A percentile compares a stretch with the other conserved stretches of the same genome.
Evolutionary conservation across 2,329 filamentous ascomycete genomes (phyloP).

Genomic region (Hypoxylon sp.): DNA sequence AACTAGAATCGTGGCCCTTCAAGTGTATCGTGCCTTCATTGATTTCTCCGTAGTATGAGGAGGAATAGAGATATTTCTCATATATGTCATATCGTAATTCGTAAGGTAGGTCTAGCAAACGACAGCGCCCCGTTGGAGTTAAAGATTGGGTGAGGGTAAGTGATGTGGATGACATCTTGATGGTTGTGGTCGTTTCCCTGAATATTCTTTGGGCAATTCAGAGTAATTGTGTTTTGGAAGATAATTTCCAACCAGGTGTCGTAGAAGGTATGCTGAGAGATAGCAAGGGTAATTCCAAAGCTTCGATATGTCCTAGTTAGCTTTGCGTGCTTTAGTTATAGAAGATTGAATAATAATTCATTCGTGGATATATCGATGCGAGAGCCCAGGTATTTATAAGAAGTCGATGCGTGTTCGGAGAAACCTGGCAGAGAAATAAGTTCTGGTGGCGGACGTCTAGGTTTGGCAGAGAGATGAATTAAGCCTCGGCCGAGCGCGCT

Average conservation of each 20-base stretch:
- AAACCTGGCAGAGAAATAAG: background rate
- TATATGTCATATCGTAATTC: slow-evolving; percentile 8
- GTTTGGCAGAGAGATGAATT: background rate
- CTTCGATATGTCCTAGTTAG: background rate
- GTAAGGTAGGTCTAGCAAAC: background rate
- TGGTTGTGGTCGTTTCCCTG: background rate
- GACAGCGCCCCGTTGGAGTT: background rate
- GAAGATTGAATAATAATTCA: background rate
- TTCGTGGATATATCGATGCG: background rate
- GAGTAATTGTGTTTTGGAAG: background rate
- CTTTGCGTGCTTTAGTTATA: background rate
- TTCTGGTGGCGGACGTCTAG: background rate
- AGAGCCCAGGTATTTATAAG: background rate
- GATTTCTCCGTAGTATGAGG: background rate
- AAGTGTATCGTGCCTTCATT: background rate
- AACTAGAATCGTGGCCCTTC: background rate
- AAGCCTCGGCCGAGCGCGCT: background rate
- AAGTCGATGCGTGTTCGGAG: background rate
- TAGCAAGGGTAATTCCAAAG: background rate
- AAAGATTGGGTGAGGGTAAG: background rate
- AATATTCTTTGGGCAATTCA: background rate
- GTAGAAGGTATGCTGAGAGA: background rate
- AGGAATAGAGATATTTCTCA: background rate
- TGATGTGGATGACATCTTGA: background rate
- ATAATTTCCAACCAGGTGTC: background rate